Conservation (phyloP, 2,329 filamentous ascomycete species). For the Lecanicillium sp. region DNA sequence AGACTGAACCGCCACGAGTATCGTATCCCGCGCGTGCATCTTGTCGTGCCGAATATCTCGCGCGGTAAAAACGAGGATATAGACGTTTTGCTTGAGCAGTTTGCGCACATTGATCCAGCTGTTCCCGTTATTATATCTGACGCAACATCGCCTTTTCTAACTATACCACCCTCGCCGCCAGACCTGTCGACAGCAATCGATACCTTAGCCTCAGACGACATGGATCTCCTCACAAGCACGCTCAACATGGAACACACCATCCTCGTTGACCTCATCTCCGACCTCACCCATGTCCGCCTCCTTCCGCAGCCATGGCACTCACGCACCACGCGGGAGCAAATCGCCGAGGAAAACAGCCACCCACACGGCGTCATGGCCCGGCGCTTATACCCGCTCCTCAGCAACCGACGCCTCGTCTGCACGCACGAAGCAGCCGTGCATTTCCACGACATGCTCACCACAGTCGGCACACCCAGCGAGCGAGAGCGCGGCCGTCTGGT, state of each 20-base stretch:
- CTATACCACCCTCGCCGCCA: slow-evolving; percentile 12
- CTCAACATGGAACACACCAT: slow-evolving; percentile 34
- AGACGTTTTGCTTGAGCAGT: slow-evolving; percentile 23
- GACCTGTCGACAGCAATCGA: slow-evolving; percentile 17
- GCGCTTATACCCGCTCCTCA: slow-evolving; percentile 26
- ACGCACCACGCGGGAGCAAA: slow-evolving; percentile 22
- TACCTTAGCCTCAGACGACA: slow-evolving; percentile 22
- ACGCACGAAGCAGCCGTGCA: slow-evolving; percentile 29
- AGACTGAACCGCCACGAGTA: slow-evolving; percentile 28
- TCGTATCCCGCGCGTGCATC: slow-evolving; percentile 23
- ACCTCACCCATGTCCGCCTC: slow-evolving; percentile 27
- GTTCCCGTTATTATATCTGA: slow-evolving; percentile 26
- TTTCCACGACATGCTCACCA: slow-evolving; percentile 26
- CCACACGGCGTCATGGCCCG: slow-evolving; percentile 23
- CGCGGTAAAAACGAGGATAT: slow-evolving; percentile 20
- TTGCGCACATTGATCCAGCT: slow-evolving; percentile 19
- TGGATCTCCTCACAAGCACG: slow-evolving; percentile 23
- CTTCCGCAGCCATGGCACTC: slow-evolving; percentile 25
- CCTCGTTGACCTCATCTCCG: slow-evolving; percentile 31
- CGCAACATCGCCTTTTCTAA: slow-evolving; percentile 17
- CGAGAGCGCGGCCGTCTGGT: slow-evolving; percentile 25
- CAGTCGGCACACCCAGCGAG: slow-evolving; percentile 29
- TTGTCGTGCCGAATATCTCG: slow-evolving; percentile 25
- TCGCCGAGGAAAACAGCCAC: slow-evolving; percentile 23
- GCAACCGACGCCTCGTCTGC: slow-evolving; percentile 24